phyloP scores from a whole-genome alignment of 1,139 yeast genomes.

The Yarrowia galli region DNA sequence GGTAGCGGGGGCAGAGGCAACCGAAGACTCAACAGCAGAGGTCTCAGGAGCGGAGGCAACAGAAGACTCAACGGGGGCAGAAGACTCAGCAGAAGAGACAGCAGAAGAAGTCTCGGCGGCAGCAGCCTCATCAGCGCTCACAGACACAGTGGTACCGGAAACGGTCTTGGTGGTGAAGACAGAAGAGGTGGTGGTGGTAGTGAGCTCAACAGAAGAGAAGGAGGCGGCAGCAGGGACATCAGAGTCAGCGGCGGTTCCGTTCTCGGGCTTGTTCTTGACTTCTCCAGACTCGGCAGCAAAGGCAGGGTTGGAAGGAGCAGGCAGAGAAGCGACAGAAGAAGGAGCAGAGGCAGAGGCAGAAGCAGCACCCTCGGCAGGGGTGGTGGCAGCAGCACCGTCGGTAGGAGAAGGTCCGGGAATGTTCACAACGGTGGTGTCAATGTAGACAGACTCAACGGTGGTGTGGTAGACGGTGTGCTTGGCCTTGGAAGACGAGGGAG shows the following conservation, averaged over 20 bases:
- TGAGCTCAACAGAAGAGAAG: background rate
- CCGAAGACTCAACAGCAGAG: background rate
- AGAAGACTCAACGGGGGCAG: background rate
- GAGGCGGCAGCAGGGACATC: background rate
- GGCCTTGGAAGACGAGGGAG: conserved; percentile 25
- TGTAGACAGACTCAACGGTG: conserved; percentile 20
- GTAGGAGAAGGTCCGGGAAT: conserved; percentile 12
- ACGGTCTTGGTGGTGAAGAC: conserved; percentile 1
- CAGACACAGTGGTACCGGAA: background rate
- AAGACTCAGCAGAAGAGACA: background rate
- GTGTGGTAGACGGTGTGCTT: conserved; percentile 40
- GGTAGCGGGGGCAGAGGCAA: background rate
- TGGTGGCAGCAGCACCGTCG: background rate
- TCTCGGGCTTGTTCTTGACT: conserved; percentile 18
- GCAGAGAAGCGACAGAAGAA: background rate
- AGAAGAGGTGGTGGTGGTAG: conserved; percentile 23
- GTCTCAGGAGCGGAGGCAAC: conserved; percentile 8
- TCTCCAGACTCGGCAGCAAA: conserved; percentile 23
- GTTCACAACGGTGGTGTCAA: conserved; percentile 8
- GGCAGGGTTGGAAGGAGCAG: conserved; percentile 12
- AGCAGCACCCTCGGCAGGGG: background rate
- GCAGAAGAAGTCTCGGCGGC: background rate
- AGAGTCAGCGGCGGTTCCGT: background rate
- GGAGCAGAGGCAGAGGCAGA: background rate
- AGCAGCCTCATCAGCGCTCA: background rate